Conservation (phyloP, 495 filamentous ascomycete species). For the Tetracladium setigerum region DNA sequence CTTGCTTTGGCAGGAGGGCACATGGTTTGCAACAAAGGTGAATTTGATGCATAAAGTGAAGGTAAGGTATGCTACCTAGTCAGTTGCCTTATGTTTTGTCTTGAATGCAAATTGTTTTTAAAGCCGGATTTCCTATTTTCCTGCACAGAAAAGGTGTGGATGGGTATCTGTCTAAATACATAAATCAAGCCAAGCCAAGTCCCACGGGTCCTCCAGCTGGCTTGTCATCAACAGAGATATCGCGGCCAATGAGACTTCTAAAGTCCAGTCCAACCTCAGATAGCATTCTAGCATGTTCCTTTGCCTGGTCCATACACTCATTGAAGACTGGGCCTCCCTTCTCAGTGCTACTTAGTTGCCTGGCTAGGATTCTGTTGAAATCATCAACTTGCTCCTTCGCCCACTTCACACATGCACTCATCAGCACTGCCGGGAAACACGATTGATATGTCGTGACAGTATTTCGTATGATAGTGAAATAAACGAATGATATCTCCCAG, state of each 20-base stretch:
- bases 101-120: too few relatives aligned
- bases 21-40: too few relatives aligned
- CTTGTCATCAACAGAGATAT: background rate
- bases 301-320: constrained; percentile 76
- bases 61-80: too few relatives aligned
- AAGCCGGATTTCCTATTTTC: constrained; percentile 1
- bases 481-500: constrained; percentile 91
- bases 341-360: constrained; percentile 76
- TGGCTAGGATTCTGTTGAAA: constrained; percentile 73
- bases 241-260: constrained; percentile 52
- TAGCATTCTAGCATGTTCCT: constrained; percentile 70
- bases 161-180: background rate
- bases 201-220: constrained; percentile 9
- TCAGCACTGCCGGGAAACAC: constrained; percentile 80
- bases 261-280: constrained; percentile 89
- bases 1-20: constrained; percentile 5
- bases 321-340: constrained; percentile 64
- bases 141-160: background rate
- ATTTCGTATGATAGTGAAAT: constrained; percentile 89
- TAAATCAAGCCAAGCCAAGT: constrained; percentile 12
- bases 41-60: too few relatives aligned
- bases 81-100: too few relatives aligned
- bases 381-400: constrained; percentile 85
- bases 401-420: constrained; percentile 92
- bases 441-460: constrained; percentile 81